Conservation (phyloP, 1,139 yeast species). For the Suhomyces kunorum region DNA sequence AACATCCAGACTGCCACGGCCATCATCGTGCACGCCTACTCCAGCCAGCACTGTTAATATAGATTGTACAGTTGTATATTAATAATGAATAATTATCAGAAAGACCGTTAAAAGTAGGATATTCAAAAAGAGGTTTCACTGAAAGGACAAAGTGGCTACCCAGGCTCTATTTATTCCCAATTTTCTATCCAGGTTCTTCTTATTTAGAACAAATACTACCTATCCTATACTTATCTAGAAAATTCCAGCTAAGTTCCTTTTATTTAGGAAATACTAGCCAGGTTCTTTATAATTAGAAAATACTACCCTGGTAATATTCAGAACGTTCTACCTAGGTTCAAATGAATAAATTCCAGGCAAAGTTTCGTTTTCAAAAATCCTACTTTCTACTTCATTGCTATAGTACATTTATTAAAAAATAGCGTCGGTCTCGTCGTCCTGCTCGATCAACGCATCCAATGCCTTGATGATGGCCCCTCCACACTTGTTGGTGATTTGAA, state of each 20-base stretch:
- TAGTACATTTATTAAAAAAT: slow-evolving; percentile 11
- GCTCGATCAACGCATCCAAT: slow-evolving; percentile 41
- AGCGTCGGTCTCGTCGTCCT: slow-evolving; percentile 37
- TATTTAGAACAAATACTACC: too few relatives aligned
- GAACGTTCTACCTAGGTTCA: too few relatives aligned
- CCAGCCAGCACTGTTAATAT: slow-evolving; percentile 62
- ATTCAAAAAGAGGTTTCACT: neutral
- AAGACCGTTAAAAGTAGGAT: neutral
- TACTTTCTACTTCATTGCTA: neutral
- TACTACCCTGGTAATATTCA: too few relatives aligned
- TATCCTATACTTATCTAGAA: too few relatives aligned
- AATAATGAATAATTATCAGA: too few relatives aligned
- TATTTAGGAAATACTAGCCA: too few relatives aligned
- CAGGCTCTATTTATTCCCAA: too few relatives aligned
- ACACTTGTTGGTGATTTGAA: slow-evolving; percentile 36
- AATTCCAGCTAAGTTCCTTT: too few relatives aligned
- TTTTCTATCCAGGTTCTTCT: too few relatives aligned
- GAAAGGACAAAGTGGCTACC: too few relatives aligned
- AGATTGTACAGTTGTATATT: slow-evolving; percentile 1
- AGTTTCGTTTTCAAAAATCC: slow-evolving; percentile 1
- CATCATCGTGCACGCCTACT: slow-evolving; percentile 86
- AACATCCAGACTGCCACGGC: slow-evolving; percentile 97
- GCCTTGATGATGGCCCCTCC: slow-evolving; percentile 41
- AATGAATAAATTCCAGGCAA: too few relatives aligned
- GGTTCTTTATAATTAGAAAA: neutral